These are phyloP conservation scores for Parafenestella ontariensis DNA, from an alignment of 2,329 filamentous ascomycete genomes.

Conservation along the genomic window DNA sequence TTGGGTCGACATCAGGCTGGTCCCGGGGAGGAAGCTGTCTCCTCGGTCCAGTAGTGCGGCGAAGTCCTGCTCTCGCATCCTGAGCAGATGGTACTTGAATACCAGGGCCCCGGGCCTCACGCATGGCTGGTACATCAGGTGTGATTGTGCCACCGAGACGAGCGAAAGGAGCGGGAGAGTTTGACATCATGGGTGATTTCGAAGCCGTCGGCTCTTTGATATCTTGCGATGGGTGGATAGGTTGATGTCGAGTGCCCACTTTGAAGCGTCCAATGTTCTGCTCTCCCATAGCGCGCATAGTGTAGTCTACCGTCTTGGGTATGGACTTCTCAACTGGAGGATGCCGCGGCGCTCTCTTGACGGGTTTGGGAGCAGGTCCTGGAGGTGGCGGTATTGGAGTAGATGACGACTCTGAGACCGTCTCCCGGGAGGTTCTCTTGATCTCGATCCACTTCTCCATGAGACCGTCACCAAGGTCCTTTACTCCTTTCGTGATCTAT, in stretches of 20 bases:
- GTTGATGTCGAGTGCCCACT: constrained; percentile 28
- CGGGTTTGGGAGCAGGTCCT: neutral
- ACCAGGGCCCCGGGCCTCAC: constrained; percentile 11
- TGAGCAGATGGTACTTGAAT: constrained; percentile 3
- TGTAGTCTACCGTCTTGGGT: constrained; percentile 20
- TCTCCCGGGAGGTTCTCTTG: neutral
- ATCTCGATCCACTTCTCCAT: neutral
- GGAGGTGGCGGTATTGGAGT: neutral
- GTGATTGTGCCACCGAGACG: constrained; percentile 21
- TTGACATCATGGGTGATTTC: constrained; percentile 10
- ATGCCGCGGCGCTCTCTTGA: neutral
- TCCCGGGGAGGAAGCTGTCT: constrained; percentile 6
- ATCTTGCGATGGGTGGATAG: constrained; percentile 33
- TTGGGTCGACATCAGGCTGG: constrained; percentile 7
- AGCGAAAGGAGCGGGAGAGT: constrained; percentile 18
- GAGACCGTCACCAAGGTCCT: neutral
- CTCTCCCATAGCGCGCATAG: constrained; percentile 19
- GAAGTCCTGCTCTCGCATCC: constrained; percentile 5
- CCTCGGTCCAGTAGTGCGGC: constrained; percentile 2
- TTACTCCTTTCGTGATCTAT: neutral
- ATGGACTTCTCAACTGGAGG: neutral
- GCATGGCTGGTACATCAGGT: constrained; percentile 13
- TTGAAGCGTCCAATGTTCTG: constrained; percentile 29
- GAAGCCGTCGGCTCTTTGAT: constrained; percentile 10
- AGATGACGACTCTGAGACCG: neutral